Base-by-base conservation (phyloP, 2,329 filamentous ascomycete species). In the Alternaria rosae region DNA sequence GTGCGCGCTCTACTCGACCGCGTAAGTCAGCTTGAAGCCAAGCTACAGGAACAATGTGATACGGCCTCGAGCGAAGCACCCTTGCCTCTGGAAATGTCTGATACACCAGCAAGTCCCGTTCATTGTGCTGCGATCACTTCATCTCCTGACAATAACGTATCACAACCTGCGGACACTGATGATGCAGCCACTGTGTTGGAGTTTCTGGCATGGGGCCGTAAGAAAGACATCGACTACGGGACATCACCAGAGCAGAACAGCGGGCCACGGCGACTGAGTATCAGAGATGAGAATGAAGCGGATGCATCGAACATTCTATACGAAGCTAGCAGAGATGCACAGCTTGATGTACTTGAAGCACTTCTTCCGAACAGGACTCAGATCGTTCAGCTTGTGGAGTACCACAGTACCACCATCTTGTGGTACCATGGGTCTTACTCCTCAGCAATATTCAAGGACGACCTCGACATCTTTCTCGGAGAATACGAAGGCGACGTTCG, bases 151-250 rank as follows among this genome's bases (percentile, higher is more conserved):
- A 30, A 55, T 15, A n/a, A 28, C 15, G 30, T 15, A 2, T 15
- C 35, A 35, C 20, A 28, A 15, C 4, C 52, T 13, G 9, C 26
- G 5, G 52, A 56, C 12, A 32, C 52, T 30, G 17, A n/a, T 62
- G 81, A 82, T 67, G 81, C 81, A 1, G 82, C 81, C 2, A 82
- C 82, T 3, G 81, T 84, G 4, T 76, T 85, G 0, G 82, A 85
- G 57, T 85, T 83, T 28, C 47, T 84, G 3, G 82, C 82, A 1
- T 85, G 83, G 83, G 83, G 82, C 9, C 78, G 82, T 15, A 75
- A 78, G 35, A 85, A 84, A 64, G 79, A 84, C 25, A 54, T 42
- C 5, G 57, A 67, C 13, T 69, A 67, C 32, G 62, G 55, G 23
- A 70, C 47, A 13, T 41, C 61, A 20, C 35, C 52, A 28, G 53